Evolutionary conservation across 441 rosid genomes (phyloP).

Genomic region (Croton setiger): DNA sequence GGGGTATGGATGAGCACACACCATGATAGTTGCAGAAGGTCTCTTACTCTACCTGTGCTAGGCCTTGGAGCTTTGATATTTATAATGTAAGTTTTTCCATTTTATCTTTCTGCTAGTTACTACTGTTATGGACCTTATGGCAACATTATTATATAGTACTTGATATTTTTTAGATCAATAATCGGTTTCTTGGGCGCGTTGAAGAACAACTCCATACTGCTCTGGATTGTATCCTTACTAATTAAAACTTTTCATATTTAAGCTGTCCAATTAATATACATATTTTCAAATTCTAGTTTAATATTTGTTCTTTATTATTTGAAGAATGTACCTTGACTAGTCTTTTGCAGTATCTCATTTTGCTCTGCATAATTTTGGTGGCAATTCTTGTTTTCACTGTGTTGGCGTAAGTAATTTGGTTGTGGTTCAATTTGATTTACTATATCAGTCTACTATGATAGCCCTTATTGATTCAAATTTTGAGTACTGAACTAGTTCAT

Average conservation of each 20-base stretch:
- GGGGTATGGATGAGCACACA: slow-evolving; percentile 98
- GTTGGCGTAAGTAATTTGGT: slow-evolving; percentile 73
- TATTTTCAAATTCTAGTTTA: background rate
- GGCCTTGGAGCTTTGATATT: slow-evolving; percentile 80
- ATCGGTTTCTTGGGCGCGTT: slow-evolving; percentile 86
- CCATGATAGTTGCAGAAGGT: slow-evolving; percentile 75
- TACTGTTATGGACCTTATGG: background rate
- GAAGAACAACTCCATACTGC: slow-evolving; percentile 68
- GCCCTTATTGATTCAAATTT: background rate
- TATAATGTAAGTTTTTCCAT: slow-evolving; percentile 46
- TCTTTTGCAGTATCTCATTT: slow-evolving; percentile 55
- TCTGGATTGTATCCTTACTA: slow-evolving; percentile 89
- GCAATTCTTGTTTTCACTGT: slow-evolving; percentile 87
- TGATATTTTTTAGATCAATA: slow-evolving; percentile 62
- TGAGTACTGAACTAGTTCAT: background rate
- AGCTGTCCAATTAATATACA: slow-evolving; percentile 6
- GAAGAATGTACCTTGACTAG: slow-evolving; percentile 42
- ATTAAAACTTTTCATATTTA: slow-evolving; percentile 5
- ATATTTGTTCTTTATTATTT: background rate
- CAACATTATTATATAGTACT: slow-evolving; percentile 3
- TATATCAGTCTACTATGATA: too few relatives aligned
- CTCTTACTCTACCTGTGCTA: slow-evolving; percentile 79
- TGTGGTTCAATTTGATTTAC: background rate
- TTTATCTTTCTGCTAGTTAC: background rate
- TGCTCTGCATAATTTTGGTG: slow-evolving; percentile 67